Evolutionary conservation across 2,329 filamentous ascomycete genomes (phyloP).

Genomic region (Penicillium crustosum): DNA sequence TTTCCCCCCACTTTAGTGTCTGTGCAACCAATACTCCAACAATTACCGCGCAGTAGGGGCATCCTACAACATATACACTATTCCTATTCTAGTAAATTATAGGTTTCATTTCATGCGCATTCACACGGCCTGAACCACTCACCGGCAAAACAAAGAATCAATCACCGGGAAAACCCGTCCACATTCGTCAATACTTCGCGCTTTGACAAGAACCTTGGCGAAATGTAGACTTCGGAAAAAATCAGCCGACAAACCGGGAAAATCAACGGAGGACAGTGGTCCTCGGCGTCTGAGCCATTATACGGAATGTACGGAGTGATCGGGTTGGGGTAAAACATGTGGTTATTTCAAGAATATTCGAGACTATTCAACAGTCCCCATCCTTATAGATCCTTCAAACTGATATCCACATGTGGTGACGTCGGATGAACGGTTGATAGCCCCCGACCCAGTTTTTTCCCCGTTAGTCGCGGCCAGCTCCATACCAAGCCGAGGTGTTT

Average conservation of each 20-base stretch:
- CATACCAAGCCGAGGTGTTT: constrained; percentile 15
- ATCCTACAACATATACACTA: neutral
- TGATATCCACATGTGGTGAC: constrained; percentile 21
- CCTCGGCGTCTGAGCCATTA: constrained; percentile 4
- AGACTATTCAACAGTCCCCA: constrained; percentile 9
- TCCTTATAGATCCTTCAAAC: constrained; percentile 7
- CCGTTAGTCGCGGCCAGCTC: constrained; percentile 10
- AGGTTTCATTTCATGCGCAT: neutral
- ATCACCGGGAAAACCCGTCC: constrained; percentile 12
- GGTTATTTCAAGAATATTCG: neutral
- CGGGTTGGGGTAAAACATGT: neutral
- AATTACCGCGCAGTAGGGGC: neutral
- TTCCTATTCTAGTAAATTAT: neutral
- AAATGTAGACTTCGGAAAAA: neutral
- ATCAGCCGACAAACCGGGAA: constrained; percentile 7
- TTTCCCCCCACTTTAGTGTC: neutral
- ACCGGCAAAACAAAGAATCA: constrained; percentile 6
- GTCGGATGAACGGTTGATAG: constrained; percentile 18
- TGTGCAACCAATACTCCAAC: constrained; percentile 4
- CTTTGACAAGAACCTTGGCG: constrained; percentile 11
- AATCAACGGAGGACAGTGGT: constrained; percentile 21
- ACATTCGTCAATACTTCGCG: constrained; percentile 1
- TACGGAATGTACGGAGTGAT: neutral
- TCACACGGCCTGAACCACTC: constrained; percentile 10
- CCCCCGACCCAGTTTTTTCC: constrained; percentile 24